Conservation (phyloP, 1,284 basidiomycete genomes). For the Fomitopsis pinicola region DNA sequence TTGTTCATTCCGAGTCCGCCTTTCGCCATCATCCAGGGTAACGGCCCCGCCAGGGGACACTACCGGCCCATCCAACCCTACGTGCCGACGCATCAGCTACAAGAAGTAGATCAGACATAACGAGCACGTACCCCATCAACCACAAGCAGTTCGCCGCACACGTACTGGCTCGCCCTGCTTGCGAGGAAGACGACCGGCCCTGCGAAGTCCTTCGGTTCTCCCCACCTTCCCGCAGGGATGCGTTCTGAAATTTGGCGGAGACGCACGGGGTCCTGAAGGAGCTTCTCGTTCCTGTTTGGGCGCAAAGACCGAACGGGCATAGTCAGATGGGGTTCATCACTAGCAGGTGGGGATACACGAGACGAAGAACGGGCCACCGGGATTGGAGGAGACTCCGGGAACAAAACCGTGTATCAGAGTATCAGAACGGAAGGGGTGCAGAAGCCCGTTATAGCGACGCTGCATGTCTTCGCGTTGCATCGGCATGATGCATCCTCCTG, state of each 20-base stretch:
- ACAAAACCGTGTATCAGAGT: not conserved
- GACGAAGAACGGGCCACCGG: not conserved
- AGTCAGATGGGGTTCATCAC: not conserved
- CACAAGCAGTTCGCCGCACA: conserved; percentile 82
- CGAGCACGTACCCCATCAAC: conserved; percentile 62
- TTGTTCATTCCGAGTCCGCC: not conserved
- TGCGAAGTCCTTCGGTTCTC: conserved; percentile 83
- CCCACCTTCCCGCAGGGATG: conserved; percentile 92
- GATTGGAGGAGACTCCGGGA: not conserved
- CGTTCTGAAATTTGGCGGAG: conserved; percentile 88
- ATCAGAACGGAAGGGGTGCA: not conserved
- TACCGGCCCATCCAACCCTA: conserved; percentile 69
- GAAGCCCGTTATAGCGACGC: not conserved
- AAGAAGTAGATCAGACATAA: not conserved
- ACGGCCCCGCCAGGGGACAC: not conserved
- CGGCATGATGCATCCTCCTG: no score
- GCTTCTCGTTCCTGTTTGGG: conserved; percentile 64
- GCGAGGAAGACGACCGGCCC: conserved; percentile 91
- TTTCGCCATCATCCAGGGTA: not conserved
- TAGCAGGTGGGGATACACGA: not conserved
- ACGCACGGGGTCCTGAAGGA: conserved; percentile 71
- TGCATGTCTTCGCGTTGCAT: not conserved
- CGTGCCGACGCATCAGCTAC: conserved; percentile 2
- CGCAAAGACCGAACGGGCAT: not conserved
- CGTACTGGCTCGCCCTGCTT: conserved; percentile 81